Evolutionary conservation across 108 stramenopile species (phyloP).

Genomic region (Stephanodiscus triporus): DNA sequence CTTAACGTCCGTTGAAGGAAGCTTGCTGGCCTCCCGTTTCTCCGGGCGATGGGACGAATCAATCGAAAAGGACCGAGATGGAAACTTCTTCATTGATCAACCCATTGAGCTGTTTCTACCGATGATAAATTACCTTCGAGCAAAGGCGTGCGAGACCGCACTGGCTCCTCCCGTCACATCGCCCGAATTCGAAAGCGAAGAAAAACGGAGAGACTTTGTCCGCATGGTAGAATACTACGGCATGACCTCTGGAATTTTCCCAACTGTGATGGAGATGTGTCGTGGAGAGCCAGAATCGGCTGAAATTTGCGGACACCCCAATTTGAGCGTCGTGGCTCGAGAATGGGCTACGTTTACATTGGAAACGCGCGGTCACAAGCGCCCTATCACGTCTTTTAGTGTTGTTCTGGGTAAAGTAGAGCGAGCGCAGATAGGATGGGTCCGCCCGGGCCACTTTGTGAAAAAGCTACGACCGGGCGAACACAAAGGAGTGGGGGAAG

Average conservation of each 20-base stretch:
- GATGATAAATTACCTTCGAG: slow-evolving; percentile 58
- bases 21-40: slow-evolving; percentile 69
- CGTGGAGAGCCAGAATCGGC: slow-evolving; percentile 39
- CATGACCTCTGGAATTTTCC: slow-evolving; percentile 56
- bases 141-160: slow-evolving; percentile 41
- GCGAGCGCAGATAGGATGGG: slow-evolving; percentile 47
- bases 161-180: slow-evolving; percentile 45
- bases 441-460: slow-evolving; percentile 42
- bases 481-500: slow-evolving; percentile 53
- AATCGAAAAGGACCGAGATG: slow-evolving; percentile 60
- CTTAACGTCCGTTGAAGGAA: slow-evolving; percentile 55
- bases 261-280: slow-evolving; percentile 52
- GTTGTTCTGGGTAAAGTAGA: slow-evolving; percentile 51
- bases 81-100: slow-evolving; percentile 71
- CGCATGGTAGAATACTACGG: slow-evolving; percentile 69
- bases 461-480: slow-evolving; percentile 42
- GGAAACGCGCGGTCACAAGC: slow-evolving; percentile 45
- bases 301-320: slow-evolving; percentile 38
- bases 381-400: slow-evolving; percentile 47
- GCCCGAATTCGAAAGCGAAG: slow-evolving; percentile 38
- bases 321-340: slow-evolving; percentile 26
- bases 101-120: slow-evolving; percentile 48
- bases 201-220: slow-evolving; percentile 42
- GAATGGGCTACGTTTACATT: slow-evolving; percentile 55
- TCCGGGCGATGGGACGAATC: slow-evolving; percentile 66